Percentiles rank a stretch among this genome's conserved stretches.
These are phyloP conservation scores for Hyaloraphidium curvatum DNA, from an alignment of 192 early-diverging fungal genomes.

Conservation along the genomic window DNA sequence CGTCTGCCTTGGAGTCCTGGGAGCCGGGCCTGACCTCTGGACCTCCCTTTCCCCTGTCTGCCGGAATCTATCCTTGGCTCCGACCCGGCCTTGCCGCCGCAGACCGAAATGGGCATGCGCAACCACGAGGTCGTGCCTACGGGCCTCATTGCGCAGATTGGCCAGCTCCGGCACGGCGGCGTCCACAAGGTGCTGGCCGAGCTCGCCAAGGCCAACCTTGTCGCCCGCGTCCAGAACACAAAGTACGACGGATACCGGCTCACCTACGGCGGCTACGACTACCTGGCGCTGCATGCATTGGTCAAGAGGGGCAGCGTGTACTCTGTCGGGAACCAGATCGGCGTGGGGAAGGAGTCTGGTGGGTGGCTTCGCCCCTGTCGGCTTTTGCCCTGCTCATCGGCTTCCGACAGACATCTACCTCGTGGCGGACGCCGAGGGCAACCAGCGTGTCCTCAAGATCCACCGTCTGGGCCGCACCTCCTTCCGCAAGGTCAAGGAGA, in stretches of 20 bases:
- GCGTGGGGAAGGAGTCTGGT: slow-evolving; percentile 96
- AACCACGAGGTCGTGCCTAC: slow-evolving; percentile 98
- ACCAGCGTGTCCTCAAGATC: slow-evolving; percentile 85
- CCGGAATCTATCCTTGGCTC: not conserved
- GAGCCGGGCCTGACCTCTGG: not conserved
- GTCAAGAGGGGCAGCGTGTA: slow-evolving; percentile 65
- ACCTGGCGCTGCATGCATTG: slow-evolving; percentile 85
- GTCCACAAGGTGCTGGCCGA: slow-evolving; percentile 66
- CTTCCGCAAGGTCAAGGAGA: slow-evolving; percentile 91
- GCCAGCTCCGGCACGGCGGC: slow-evolving; percentile 73
- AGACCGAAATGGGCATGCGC: slow-evolving; percentile 88
- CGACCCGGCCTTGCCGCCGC: not conserved
- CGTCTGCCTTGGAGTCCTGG: not conserved
- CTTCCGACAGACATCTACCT: slow-evolving; percentile 66
- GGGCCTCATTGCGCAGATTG: slow-evolving; percentile 78
- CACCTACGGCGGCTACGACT: slow-evolving; percentile 99
- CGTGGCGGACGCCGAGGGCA: slow-evolving; percentile 79
- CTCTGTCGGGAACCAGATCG: slow-evolving; percentile 98
- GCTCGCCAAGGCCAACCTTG: slow-evolving; percentile 75
- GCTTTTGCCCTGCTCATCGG: not conserved
- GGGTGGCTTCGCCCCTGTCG: not conserved
- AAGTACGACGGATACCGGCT: slow-evolving; percentile 90
- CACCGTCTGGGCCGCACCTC: slow-evolving; percentile 88
- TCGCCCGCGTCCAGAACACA: slow-evolving; percentile 63
- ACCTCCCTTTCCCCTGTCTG: not conserved